A percentile compares a stretch with the other conserved stretches of the same genome.
Evolutionary conservation across 1,139 yeast genomes (phyloP).

Genomic region (Pichia sp.): DNA sequence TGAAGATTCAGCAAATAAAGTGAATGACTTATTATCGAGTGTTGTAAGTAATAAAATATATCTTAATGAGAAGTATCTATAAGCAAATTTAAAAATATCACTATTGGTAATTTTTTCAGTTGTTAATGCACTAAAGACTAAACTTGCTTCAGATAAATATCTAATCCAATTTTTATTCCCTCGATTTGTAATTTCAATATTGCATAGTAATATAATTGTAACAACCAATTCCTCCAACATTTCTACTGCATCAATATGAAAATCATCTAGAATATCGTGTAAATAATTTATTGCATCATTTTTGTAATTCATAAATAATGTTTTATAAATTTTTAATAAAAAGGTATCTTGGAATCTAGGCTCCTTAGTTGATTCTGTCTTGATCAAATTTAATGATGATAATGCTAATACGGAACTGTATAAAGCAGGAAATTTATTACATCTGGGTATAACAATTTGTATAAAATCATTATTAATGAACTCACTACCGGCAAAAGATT

Average conservation of each 20-base stretch:
- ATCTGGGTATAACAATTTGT: constrained; percentile 19
- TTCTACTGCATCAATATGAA: constrained; percentile 16
- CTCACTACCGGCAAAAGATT: constrained; percentile 14
- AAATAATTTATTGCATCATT: constrained; percentile 20
- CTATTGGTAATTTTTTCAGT: constrained; percentile 21
- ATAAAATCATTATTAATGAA: constrained; percentile 18
- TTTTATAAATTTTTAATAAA: constrained; percentile 10
- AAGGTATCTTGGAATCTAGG: constrained; percentile 1
- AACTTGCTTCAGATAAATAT: constrained; percentile 28
- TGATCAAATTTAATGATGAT: constrained; percentile 16
- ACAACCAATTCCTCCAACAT: constrained; percentile 19
- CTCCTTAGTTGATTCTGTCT: constrained; percentile 8
- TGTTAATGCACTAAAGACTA: constrained; percentile 24
- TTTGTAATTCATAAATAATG: constrained; percentile 15
- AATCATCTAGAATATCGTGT: constrained; percentile 19
- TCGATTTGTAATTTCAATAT: constrained; percentile 29
- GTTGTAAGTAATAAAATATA: constrained; percentile 28
- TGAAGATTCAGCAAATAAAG: constrained; percentile 15
- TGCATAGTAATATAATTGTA: constrained; percentile 27
- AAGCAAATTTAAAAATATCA: constrained; percentile 25
- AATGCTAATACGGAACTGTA: constrained; percentile 18
- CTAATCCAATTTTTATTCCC: constrained; percentile 28
- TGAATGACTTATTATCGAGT: constrained; percentile 18
- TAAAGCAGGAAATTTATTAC: constrained; percentile 16
- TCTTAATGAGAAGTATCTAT: constrained; percentile 28